A percentile compares a stretch with the other conserved stretches of the same genome.
These are phyloP conservation scores for Raphanus raphanistrum DNA, from an alignment of 345 rosid species.

Conservation along the genomic window DNA sequence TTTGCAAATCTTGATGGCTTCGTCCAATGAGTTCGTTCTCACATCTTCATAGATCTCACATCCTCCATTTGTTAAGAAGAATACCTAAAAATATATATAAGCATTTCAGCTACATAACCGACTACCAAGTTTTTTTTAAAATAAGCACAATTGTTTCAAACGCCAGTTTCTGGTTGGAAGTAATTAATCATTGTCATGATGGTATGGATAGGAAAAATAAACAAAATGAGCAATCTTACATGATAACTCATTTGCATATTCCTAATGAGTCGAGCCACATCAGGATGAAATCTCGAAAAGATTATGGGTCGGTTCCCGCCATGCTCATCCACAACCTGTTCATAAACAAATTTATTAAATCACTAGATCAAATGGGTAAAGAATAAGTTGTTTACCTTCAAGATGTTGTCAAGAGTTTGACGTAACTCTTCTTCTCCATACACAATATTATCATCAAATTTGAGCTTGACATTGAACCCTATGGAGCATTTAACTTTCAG, in stretches of 20 bases:
- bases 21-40: constrained; percentile 65
- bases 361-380: not conserved
- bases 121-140: too few species aligned
- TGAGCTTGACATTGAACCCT: constrained; percentile 68
- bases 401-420: constrained; percentile 44
- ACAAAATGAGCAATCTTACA: constrained; percentile 38
- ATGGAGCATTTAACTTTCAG: constrained; percentile 43
- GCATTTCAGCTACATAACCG: not conserved
- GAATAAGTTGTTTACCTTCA: constrained; percentile 38
- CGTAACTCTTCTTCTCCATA: constrained; percentile 51
- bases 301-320: constrained; percentile 46
- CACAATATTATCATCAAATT: constrained; percentile 59
- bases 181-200: not conserved
- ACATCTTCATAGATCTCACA: constrained; percentile 48
- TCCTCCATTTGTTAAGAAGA: constrained; percentile 70
- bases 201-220: constrained; percentile 19
- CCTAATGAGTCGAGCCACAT: constrained; percentile 53
- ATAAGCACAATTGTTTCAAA: not conserved
- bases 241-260: constrained; percentile 52
- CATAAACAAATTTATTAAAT: not conserved
- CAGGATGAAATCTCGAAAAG: constrained; percentile 77
- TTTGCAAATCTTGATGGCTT: constrained; percentile 58
- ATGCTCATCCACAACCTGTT: constrained; percentile 50
- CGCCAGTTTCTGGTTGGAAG: not conserved
- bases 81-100: constrained; percentile 45